Conservation (phyloP, 495 filamentous ascomycete species). For the Annulohypoxylon maeteangense region DNA sequence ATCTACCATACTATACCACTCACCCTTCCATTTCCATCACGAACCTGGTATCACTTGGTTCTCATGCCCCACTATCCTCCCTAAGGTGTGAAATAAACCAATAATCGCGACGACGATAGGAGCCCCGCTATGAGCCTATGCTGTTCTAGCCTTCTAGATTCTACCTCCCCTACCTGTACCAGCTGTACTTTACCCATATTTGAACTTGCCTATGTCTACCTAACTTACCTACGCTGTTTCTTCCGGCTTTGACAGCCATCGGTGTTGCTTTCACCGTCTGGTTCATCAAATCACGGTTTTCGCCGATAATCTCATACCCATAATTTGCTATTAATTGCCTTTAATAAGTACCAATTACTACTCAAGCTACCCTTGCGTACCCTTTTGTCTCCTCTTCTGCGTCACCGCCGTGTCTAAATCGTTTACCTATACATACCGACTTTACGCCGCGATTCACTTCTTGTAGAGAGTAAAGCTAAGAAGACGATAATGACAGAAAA, state of each 20-base stretch:
- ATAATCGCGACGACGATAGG: conserved; percentile 32
- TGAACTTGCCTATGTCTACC: conserved; percentile 47
- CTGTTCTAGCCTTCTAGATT: conserved; percentile 40
- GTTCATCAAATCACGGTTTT: conserved; percentile 1
- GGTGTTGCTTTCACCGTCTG: conserved; percentile 17
- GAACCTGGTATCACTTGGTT: conserved; percentile 33
- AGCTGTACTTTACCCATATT: conserved; percentile 24
- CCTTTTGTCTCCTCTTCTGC: background rate
- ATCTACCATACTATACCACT: conserved; percentile 23
- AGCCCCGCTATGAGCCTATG: conserved; percentile 41
- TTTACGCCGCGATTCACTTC: background rate
- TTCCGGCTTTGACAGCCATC: conserved; percentile 8
- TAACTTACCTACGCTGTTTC: conserved; percentile 19
- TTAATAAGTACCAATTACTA: conserved; percentile 22
- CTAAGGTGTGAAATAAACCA: conserved; percentile 31
- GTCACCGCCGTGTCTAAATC: conserved; percentile 6
- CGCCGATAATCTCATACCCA: background rate
- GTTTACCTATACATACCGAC: conserved; percentile 2
- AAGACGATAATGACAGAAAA: conserved; percentile 49
- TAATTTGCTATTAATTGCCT: background rate
- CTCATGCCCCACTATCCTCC: conserved; percentile 37
- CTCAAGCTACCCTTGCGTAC: background rate
- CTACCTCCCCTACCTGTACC: conserved; percentile 17
- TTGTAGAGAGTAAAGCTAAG: conserved; percentile 24
- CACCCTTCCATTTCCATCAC: conserved; percentile 11